phyloP scores from a whole-genome alignment of 73 alveolate species.

The Tetrahymena thermophila region DNA sequence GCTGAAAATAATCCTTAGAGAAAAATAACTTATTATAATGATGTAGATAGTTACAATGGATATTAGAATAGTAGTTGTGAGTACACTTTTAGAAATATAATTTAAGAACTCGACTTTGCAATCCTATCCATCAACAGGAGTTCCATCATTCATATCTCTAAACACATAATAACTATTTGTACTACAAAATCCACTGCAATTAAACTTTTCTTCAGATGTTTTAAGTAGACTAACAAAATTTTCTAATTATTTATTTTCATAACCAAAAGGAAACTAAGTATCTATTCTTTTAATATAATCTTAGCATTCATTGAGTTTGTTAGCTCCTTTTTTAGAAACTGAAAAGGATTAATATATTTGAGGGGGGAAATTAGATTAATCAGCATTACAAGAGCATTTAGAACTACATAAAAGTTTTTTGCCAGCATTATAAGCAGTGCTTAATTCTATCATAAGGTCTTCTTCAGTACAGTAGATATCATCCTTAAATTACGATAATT shows the following conservation, averaged over 20 bases:
- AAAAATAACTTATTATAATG: not conserved
- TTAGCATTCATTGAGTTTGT: not conserved
- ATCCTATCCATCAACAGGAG: not conserved
- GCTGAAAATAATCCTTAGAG: not conserved
- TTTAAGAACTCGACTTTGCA: not conserved
- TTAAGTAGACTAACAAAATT: not conserved
- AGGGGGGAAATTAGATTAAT: not conserved
- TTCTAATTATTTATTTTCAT: not conserved
- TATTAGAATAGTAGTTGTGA: not conserved
- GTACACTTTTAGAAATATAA: not conserved
- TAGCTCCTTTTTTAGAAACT: not conserved
- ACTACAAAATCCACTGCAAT: not conserved
- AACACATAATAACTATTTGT: not conserved
- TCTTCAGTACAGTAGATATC: not conserved
- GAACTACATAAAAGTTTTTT: not conserved
- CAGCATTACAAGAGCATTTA: not conserved
- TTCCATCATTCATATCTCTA: not conserved
- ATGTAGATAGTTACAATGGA: not conserved
- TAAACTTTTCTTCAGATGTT: not conserved
- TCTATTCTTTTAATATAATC: not conserved
- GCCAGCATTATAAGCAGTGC: not conserved
- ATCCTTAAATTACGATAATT: not conserved
- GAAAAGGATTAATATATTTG: not conserved
- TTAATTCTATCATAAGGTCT: not conserved
- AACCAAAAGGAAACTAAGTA: not conserved